Conservation (phyloP, 768 basidiomycete species). For the Kwoniella europaea region DNA sequence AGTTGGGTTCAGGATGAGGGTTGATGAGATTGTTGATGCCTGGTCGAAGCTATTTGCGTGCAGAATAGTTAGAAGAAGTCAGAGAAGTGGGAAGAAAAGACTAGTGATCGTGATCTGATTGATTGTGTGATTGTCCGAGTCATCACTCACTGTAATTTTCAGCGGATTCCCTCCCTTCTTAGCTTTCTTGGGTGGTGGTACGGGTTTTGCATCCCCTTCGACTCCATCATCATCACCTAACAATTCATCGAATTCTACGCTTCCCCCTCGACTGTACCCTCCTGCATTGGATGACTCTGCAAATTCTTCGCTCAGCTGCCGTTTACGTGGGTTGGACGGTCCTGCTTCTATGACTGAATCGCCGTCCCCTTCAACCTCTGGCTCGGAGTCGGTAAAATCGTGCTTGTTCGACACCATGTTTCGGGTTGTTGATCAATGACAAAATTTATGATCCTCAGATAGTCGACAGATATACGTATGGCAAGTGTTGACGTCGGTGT, state of each 20-base stretch:
- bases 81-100: too few species aligned
- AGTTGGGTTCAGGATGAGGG: slow-evolving; percentile 4
- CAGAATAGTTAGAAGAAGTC: background rate
- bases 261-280: slow-evolving; percentile 2
- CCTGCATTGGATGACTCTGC: slow-evolving; percentile 7
- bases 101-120: too few species aligned
- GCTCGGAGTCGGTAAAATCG: slow-evolving; percentile 47
- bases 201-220: slow-evolving; percentile 7
- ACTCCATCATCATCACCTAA: slow-evolving; percentile 9
- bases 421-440: too few species aligned
- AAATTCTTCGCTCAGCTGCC: background rate
- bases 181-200: slow-evolving; percentile 15
- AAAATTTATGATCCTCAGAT: too few species aligned
- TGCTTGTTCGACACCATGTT: slow-evolving; percentile 20
- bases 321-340: background rate
- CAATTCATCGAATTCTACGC: slow-evolving; percentile 7
- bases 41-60: slow-evolving; percentile 39
- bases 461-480: too few species aligned
- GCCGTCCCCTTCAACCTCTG: slow-evolving; percentile 11
- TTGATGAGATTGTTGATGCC: slow-evolving; percentile 33
- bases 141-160: slow-evolving; percentile 25
- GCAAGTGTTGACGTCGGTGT: too few species aligned
- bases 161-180: slow-evolving; percentile 24
- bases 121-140: background rate
- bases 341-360: slow-evolving; percentile 10